These are phyloP conservation scores for Starmerella scarabaei DNA, from an alignment of 805 yeast genomes.

Conservation along the genomic window DNA sequence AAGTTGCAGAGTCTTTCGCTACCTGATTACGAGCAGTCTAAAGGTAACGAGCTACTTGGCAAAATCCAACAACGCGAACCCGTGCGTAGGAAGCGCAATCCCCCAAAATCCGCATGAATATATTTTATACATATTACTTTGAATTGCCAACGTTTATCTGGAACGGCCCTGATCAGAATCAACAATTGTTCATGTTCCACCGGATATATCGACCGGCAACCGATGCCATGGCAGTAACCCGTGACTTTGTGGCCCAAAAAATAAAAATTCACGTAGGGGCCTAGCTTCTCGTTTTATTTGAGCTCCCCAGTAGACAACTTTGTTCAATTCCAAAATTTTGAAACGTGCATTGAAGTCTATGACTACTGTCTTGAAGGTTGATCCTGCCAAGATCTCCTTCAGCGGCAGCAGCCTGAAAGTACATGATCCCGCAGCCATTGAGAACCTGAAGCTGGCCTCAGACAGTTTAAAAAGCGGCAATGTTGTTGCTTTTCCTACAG, in stretches of 20 bases:
- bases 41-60: constrained; percentile 5
- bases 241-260: too few relatives aligned
- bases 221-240: too few relatives aligned
- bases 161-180: too few relatives aligned
- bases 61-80: background rate
- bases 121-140: too few relatives aligned
- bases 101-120: too few relatives aligned
- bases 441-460: constrained; percentile 47
- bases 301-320: too few relatives aligned
- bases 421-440: constrained; percentile 31
- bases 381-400: constrained; percentile 41
- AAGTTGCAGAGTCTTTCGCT: constrained; percentile 7
- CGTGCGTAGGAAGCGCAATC: too few relatives aligned
- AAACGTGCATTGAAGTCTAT: constrained; percentile 3
- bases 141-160: too few relatives aligned
- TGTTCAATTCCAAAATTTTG: background rate
- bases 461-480: constrained; percentile 38
- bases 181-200: too few relatives aligned
- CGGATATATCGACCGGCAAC: too few relatives aligned
- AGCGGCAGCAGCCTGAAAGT: constrained; percentile 28
- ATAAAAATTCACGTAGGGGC: too few relatives aligned
- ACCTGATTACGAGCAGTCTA: constrained; percentile 5
- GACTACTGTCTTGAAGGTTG: constrained; percentile 43
- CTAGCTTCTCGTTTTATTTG: too few relatives aligned
- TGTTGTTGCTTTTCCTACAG: constrained; percentile 90